Base-by-base conservation (phyloP, 306 rosid genomes). In the Cicer cuneatum region DNA sequence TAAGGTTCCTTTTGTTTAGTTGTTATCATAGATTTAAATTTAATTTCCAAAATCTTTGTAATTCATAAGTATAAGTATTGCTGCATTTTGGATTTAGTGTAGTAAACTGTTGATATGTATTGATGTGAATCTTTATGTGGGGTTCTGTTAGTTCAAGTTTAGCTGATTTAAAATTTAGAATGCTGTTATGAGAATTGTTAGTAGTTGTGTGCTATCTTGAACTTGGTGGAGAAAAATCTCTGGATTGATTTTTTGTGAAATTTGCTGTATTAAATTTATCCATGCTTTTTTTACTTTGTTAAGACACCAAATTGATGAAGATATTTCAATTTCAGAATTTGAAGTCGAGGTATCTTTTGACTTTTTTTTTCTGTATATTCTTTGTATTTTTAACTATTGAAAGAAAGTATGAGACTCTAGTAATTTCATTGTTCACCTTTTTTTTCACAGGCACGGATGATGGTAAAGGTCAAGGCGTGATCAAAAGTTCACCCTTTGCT, bases 381-480 rank as follows among this genome's bases (percentile, higher is more conserved):
- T 38, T 16, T 57, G 19, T n/a, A 35, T 72, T 29, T 59, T 45
- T 24, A 15, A 48, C 10, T n/a, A 14, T 37, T 49, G 49, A 53
- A 51, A 51, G 59, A 43, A 51, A 51, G 59, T 38, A 51, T 58
- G 51, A 35, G 66, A 18, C 61, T 62, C 69, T 72, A 15, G 42
- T 63, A 69, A 59, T 65, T 52, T 71, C 40, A 16, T 74, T 35
- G 71, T 58, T 69, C 21, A 69, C 49, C 47, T 14, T 57, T 69
- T 60, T 62, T 54, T 63, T 39, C 6, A 43, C 54, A 83, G 88
- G 86, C 57, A 61, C 88, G 58, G 98, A 85, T 82, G 78, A 80
- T 76, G 81, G 77, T 74, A 74, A 62, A 48, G 86, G 69, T 65
- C 91, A 80, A 66, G 75, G 82, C 70, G 83, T 62, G 33, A 68